Evolutionary conservation across 768 basidiomycete genomes (phyloP), one percentile per base, ranked within the genome.

Genomic region (Russula compacta): DNA sequence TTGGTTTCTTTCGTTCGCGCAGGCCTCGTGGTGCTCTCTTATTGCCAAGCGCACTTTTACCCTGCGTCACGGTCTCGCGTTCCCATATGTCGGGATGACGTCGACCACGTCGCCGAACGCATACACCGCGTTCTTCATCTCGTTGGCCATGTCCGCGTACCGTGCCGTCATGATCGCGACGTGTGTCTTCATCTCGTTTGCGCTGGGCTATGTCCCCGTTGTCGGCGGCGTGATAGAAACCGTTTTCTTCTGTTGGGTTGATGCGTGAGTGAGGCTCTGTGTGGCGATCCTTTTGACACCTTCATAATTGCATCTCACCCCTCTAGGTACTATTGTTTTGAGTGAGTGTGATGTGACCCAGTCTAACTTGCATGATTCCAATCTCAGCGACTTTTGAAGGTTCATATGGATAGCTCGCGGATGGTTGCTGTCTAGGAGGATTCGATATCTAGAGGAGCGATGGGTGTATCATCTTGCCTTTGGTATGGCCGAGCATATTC

Each of bases 401-500:
- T 91, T 87, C 69, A 79, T 86, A 19, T 91, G 89, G 89, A 82
- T 87, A 49, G 81, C 88, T 9, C 82, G 85, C 14, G 88, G 88
- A 2, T 67, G 85, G 63, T 85, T 87, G 12, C 75, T 92, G 12
- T 79, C 88, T 2, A 74, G 80, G 14, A 77, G 90, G 57, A 81
- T 92, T 49, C 75, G 84, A 51, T 81, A 87, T 69, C 75, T 93
- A 19, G 92, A 95, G 73, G 89, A 92, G 72, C 81, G 91, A 44
- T 95, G 92, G 92, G 81, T 87, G 2, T 95, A 94, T 73, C 91
- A 85, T 69, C 79, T 92, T 60, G 87, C 87, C 5, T 95, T 92
- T 64, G 92, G 92, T 79, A 53, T 38, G 76, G 68, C 38, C 38
- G 29, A 32, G 12, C 11, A 64, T 59, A 24, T 46, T 56, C 49